Percentiles rank a stretch among this genome's conserved stretches.
These are phyloP conservation scores for Paraphaeosphaeria sporulosa DNA, from an alignment of 2,329 filamentous ascomycete species.

Conservation along the genomic window DNA sequence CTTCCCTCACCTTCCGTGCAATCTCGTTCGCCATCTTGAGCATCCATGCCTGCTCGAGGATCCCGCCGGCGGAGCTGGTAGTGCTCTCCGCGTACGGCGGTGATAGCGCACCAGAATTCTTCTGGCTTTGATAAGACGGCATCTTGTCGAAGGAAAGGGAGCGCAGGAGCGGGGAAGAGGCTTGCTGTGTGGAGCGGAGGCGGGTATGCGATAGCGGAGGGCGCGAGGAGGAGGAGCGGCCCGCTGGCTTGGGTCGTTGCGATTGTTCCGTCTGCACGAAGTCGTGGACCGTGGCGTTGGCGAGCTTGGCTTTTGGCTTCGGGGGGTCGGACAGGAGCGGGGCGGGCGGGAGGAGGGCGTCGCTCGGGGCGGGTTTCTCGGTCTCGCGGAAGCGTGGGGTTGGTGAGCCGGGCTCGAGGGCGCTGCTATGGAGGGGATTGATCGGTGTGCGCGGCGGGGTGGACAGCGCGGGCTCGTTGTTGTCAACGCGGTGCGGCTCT, in stretches of 20 bases:
- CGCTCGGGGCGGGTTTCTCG: slow-evolving; percentile 25
- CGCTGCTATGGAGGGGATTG: slow-evolving; percentile 29
- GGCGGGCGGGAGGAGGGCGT: slow-evolving; percentile 36
- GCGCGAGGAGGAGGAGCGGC: slow-evolving; percentile 25
- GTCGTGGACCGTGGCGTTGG: slow-evolving; percentile 15
- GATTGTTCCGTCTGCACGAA: slow-evolving; percentile 15
- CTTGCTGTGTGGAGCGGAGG: slow-evolving; percentile 41
- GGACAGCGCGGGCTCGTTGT: slow-evolving; percentile 17
- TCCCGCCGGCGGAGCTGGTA: slow-evolving; percentile 54
- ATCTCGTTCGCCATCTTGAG: slow-evolving; percentile 95
- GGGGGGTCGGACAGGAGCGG: slow-evolving; percentile 36
- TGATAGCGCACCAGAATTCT: slow-evolving; percentile 22
- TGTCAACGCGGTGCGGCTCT: slow-evolving; percentile 42
- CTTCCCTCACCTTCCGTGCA: slow-evolving; percentile 83
- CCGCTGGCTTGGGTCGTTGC: slow-evolving; percentile 16
- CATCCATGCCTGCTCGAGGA: slow-evolving; percentile 84
- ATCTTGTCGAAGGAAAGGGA: slow-evolving; percentile 45
- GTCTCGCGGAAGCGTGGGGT: slow-evolving; percentile 23
- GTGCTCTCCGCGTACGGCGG: slow-evolving; percentile 34
- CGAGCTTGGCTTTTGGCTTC: slow-evolving; percentile 29
- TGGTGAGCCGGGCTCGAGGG: slow-evolving; percentile 35
- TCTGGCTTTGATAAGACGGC: slow-evolving; percentile 27
- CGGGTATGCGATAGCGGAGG: slow-evolving; percentile 41
- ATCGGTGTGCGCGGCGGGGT: slow-evolving; percentile 40
- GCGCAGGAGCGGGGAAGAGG: slow-evolving; percentile 46